Conservation (phyloP, 2,329 filamentous ascomycete species). For the Ophiostoma quercus region DNA sequence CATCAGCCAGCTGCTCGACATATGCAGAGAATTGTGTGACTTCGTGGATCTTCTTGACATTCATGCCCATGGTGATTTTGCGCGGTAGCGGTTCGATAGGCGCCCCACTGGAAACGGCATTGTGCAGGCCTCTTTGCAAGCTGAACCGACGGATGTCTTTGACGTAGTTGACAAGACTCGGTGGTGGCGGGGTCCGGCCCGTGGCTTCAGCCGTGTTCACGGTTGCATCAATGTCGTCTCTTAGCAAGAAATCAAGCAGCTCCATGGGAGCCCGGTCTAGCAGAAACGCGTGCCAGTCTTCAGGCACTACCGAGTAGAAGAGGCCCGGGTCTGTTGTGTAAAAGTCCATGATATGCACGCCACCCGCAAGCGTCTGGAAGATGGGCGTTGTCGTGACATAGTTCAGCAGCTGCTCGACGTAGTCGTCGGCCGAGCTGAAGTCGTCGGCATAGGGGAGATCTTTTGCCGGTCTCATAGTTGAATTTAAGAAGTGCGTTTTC, state of each 20-base stretch:
- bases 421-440: conserved; percentile 68
- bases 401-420: conserved; percentile 69
- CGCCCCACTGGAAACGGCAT: conserved; percentile 28
- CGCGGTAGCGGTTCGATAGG: conserved; percentile 55
- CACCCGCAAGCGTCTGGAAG: conserved; percentile 86
- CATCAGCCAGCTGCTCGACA: conserved; percentile 56
- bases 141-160: conserved; percentile 63
- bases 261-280: conserved; percentile 64
- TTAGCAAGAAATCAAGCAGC: conserved; percentile 74
- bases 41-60: conserved; percentile 90
- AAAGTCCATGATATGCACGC: conserved; percentile 96
- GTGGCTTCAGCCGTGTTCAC: conserved; percentile 26
- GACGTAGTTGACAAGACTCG: conserved; percentile 66
- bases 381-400: conserved; percentile 70
- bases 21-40: conserved; percentile 87
- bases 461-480: conserved; percentile 23
- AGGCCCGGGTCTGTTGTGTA: conserved; percentile 80
- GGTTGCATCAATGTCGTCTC: conserved; percentile 58
- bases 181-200: conserved; percentile 37
- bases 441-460: conserved; percentile 64
- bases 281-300: conserved; percentile 79
- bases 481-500: no score
- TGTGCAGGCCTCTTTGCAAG: conserved; percentile 50
- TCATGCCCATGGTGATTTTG: conserved; percentile 83
- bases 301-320: conserved; percentile 69